Evolutionary conservation across 2,329 filamentous ascomycete species (phyloP), one percentile per base, ranked within the genome.

Genomic region (Fusarium sp.): DNA sequence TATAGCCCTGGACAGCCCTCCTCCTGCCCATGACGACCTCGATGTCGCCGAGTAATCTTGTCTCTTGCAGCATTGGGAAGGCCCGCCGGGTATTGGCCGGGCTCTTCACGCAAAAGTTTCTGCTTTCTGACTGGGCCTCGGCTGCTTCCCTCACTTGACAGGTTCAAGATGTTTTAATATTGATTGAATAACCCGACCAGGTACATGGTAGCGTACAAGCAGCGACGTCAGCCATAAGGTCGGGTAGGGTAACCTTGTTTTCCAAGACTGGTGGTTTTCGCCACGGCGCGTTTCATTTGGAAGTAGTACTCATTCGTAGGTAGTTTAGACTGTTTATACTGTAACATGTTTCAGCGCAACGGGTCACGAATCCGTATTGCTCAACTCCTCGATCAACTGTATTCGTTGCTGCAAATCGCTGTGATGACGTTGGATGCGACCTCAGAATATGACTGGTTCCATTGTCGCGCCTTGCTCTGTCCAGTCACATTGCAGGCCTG

Each of bases 1-100:
- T 84, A 39, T 71, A 88, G 87, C 90, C 81, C 86, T 93, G 79
- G 95, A 97, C 77, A 94, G 94, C 79, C 93, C 94, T 77, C 91
- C 94, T 73, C 92, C 94, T 74, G 92, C 92, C 78, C 95, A 98
- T 81, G 97, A 99, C 83, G 97, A 99, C 82, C 90, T 98, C 82
- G 97, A 99, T 84, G 95, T 97, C 81, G 96, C 95, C 80, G 97
- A 98, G 86, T 92, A 87, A 80, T 70, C 67, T 60, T 59, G 56
- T 65, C 45, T 20, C 29, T 58, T 20, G 16, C 39, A 66, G 35
- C 45, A 66, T 52, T 66, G 41, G 59, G 61, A 56, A 54, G 31
- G 60, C 59, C 69, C 65, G 58, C 64, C 63, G 33, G 73, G 58
- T 64, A 57, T 64, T 67, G 60, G 65, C 67, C 62, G 59, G 56